Conservation (phyloP, 768 basidiomycete species). For the Solioccasus polychromus region DNA sequence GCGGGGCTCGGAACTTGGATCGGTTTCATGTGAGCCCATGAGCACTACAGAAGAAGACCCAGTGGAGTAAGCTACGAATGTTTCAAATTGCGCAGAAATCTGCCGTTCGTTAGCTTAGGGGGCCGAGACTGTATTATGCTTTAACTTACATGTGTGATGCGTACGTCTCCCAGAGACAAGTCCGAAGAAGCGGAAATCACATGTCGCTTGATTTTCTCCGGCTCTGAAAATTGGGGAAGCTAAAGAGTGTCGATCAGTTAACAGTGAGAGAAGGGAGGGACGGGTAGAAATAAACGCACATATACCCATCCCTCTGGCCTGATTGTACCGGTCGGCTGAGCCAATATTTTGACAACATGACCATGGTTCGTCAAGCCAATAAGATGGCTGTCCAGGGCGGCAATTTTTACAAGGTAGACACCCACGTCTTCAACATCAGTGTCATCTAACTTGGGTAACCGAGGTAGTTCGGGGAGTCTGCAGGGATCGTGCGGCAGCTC, state of each 20-base stretch:
- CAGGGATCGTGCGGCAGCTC: slow-evolving; percentile 52
- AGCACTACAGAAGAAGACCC: slow-evolving; percentile 70
- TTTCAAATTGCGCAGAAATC: slow-evolving; percentile 81
- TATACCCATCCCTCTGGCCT: slow-evolving; percentile 62
- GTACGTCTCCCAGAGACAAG: slow-evolving; percentile 44
- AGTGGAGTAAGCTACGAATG: slow-evolving; percentile 81
- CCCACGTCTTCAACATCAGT: slow-evolving; percentile 25
- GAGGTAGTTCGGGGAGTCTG: slow-evolving; percentile 57
- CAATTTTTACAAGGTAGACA: slow-evolving; percentile 71
- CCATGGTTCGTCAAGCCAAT: slow-evolving; percentile 80
- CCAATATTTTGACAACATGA: slow-evolving; percentile 66
- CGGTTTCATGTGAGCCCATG: slow-evolving; percentile 56
- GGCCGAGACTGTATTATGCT: too few relatives aligned
- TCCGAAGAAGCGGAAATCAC: slow-evolving; percentile 41
- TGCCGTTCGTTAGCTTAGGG: slow-evolving; percentile 30
- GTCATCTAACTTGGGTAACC: slow-evolving; percentile 49
- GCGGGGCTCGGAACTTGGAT: slow-evolving; percentile 45
- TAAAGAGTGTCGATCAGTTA: slow-evolving; percentile 28
- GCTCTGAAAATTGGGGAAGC: slow-evolving; percentile 75
- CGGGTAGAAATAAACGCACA: slow-evolving; percentile 42
- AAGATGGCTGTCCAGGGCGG: slow-evolving; percentile 68
- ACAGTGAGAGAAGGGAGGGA: too few relatives aligned
- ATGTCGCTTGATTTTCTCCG: slow-evolving; percentile 45
- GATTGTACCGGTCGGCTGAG: slow-evolving; percentile 40
- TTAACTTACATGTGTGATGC: slow-evolving; percentile 73